Evolutionary conservation across 495 filamentous ascomycete species (phyloP).

Genomic region (Aspergillus saccharolyticus): DNA sequence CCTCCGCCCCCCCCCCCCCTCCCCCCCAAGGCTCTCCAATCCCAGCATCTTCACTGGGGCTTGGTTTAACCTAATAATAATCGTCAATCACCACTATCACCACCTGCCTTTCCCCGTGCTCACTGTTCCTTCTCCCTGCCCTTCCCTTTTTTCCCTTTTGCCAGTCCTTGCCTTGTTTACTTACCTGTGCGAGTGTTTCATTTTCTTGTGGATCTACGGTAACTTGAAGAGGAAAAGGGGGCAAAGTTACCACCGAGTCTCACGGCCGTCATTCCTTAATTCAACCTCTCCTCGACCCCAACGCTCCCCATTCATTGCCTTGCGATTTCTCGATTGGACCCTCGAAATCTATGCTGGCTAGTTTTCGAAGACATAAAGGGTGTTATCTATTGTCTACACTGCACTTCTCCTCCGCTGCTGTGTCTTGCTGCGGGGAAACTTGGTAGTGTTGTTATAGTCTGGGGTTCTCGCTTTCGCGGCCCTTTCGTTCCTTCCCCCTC

Average conservation of each 20-base stretch:
- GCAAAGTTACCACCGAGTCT: background rate
- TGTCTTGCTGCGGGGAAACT: background rate
- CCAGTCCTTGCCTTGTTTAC: conserved; percentile 7
- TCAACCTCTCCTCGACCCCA: background rate
- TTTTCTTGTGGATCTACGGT: background rate
- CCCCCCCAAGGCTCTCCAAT: conserved; percentile 4
- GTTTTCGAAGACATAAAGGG: background rate
- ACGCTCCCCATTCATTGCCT: background rate
- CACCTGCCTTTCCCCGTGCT: background rate
- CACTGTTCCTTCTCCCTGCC: background rate
- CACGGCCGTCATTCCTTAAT: background rate
- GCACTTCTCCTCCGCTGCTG: background rate
- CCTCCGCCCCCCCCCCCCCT: too few relatives aligned
- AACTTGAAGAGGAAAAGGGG: conserved; percentile 3
- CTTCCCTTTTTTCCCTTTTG: background rate
- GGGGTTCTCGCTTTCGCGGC: background rate
- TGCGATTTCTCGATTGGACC: background rate
- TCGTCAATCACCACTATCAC: background rate
- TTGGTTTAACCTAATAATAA: background rate
- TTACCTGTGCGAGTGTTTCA: background rate
- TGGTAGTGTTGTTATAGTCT: background rate
- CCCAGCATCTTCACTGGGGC: background rate
- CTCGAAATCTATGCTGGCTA: background rate
- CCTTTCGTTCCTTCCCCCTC: conserved; percentile 1
- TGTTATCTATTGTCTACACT: background rate